Percentiles rank a stretch among this genome's conserved stretches.
These are phyloP conservation scores for Carallia brachiata DNA, from an alignment of 345 rosid genomes.

Conservation along the genomic window DNA sequence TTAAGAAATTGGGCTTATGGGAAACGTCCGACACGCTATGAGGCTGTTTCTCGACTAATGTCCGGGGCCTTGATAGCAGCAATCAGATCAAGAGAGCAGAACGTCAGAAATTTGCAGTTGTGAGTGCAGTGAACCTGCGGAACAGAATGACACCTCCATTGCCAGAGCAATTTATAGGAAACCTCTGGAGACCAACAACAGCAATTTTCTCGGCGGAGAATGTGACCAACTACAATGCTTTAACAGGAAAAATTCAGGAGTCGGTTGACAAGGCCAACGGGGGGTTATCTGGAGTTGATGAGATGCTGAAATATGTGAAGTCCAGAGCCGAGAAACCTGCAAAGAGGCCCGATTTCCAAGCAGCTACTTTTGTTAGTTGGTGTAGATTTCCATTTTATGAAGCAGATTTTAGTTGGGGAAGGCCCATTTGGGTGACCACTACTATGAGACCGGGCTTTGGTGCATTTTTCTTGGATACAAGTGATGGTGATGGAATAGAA, in stretches of 20 bases:
- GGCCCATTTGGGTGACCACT: slow-evolving; percentile 22
- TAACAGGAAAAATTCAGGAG: slow-evolving; percentile 18
- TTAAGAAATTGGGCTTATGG: background rate
- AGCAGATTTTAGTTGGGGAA: slow-evolving; percentile 37
- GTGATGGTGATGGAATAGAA: slow-evolving; percentile 26
- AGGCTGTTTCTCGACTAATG: background rate
- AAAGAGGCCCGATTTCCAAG: background rate
- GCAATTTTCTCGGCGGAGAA: no score
- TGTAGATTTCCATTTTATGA: slow-evolving; percentile 28
- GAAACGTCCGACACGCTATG: no score
- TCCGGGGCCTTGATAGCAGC: background rate
- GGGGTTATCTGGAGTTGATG: background rate
- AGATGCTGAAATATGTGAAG: background rate
- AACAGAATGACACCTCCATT: no score
- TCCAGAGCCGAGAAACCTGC: background rate
- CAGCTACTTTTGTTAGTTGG: slow-evolving; percentile 17
- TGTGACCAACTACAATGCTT: background rate
- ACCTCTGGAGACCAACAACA: no score
- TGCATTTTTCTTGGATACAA: slow-evolving; percentile 15
- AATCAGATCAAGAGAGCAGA: background rate
- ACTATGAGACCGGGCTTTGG: slow-evolving; percentile 3
- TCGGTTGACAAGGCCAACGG: slow-evolving; percentile 9
- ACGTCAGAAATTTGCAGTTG: slow-evolving; percentile 1
- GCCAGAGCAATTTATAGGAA: no score
- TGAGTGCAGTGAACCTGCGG: no score